Evolutionary conservation across 1,139 yeast species (phyloP).

Genomic region (Candida sp.): DNA sequence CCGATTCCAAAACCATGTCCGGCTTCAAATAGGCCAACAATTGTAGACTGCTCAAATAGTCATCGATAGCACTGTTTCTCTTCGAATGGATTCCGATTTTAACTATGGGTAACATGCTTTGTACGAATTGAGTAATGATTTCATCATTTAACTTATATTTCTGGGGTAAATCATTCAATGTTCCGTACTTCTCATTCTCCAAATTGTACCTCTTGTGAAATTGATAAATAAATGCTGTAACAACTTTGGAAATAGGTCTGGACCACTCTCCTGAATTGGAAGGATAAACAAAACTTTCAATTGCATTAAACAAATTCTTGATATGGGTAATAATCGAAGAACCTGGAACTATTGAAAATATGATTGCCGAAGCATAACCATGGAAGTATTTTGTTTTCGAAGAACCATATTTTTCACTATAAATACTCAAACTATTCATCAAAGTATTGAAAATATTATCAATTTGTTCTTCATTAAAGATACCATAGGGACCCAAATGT

Average conservation of each 20-base stretch:
- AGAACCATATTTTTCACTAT: conserved; percentile 36
- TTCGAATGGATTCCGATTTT: conserved; percentile 81
- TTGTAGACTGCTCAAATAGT: conserved; percentile 60
- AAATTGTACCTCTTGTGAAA: conserved; percentile 55
- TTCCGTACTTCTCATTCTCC: conserved; percentile 43
- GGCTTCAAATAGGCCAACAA: conserved; percentile 66
- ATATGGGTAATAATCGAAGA: conserved; percentile 49
- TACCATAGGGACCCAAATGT: conserved; percentile 44
- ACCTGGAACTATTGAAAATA: conserved; percentile 62
- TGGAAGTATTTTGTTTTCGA: conserved; percentile 44
- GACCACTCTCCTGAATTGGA: conserved; percentile 91
- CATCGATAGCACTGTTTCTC: conserved; percentile 52
- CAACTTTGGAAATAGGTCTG: conserved; percentile 59
- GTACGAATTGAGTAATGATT: conserved; percentile 48
- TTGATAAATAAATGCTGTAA: conserved; percentile 52
- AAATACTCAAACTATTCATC: conserved; percentile 50
- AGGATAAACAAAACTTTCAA: conserved; percentile 89
- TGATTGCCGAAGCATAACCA: conserved; percentile 60
- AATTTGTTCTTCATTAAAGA: conserved; percentile 62
- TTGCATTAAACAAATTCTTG: conserved; percentile 56
- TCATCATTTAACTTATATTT: conserved; percentile 41
- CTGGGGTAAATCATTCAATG: conserved; percentile 41
- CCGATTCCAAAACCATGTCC: conserved; percentile 54
- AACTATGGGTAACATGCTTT: conserved; percentile 55
- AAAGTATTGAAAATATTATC: conserved; percentile 55